A percentile compares a stretch with the other conserved stretches of the same genome.
Conservation (phyloP, 768 basidiomycete species). For the Lentinula aciculospora region DNA sequence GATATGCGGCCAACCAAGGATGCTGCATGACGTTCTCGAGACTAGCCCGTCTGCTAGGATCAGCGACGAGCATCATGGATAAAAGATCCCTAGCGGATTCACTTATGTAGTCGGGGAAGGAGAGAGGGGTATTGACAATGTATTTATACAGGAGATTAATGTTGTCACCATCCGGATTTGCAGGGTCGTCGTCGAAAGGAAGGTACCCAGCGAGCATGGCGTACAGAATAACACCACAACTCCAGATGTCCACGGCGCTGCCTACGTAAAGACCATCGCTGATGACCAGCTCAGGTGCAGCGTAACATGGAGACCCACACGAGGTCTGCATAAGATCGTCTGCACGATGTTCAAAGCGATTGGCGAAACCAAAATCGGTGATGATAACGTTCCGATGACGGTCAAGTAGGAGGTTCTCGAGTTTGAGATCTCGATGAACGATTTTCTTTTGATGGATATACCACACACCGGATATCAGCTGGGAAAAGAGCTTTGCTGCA, state of each 20-base stretch:
- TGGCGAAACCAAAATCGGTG: constrained; percentile 99
- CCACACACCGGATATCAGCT: constrained; percentile 97
- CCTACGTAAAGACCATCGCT: constrained; percentile 96
- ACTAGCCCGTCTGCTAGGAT: constrained; percentile 75
- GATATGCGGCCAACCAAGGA: constrained; percentile 74
- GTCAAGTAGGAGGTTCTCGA: constrained; percentile 96
- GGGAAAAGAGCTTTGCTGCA: constrained; percentile 93
- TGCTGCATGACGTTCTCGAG: constrained; percentile 81
- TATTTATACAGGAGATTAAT: constrained; percentile 98
- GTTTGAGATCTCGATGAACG: constrained; percentile 97
- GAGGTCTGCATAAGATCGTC: constrained; percentile 99
- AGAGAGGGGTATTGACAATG: constrained; percentile 94
- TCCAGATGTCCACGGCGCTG: constrained; percentile 97
- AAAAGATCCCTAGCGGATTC: constrained; percentile 78
- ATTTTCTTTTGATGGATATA: constrained; percentile 99
- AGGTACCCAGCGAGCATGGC: constrained; percentile 97
- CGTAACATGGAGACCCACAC: constrained; percentile 97
- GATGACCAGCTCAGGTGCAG: constrained; percentile 96
- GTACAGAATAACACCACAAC: constrained; percentile 92
- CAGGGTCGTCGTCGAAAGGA: constrained; percentile 99
- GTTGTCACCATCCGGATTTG: constrained; percentile 98
- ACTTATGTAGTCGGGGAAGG: constrained; percentile 96
- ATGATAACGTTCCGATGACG: constrained; percentile 98
- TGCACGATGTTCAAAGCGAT: constrained; percentile 86
- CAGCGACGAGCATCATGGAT: constrained; percentile 90